A percentile compares a stretch with the other conserved stretches of the same genome.
phyloP scores from a whole-genome alignment of 257 asterid genomes.

The Striga asiatica region DNA sequence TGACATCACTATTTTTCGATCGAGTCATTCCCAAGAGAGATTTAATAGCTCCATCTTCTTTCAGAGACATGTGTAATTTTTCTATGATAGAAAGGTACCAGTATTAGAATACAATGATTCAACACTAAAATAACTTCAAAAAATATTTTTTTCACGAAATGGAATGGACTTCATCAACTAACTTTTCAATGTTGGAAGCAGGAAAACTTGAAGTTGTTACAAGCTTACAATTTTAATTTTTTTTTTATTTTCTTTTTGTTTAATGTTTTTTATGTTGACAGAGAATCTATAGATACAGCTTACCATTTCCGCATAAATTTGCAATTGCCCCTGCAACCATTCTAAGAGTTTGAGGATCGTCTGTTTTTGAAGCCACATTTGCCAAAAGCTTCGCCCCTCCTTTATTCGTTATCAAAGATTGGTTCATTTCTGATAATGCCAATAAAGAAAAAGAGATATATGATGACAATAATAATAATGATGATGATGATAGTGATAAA shows the following conservation, averaged over 20 bases:
- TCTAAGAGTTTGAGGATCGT: slow-evolving; percentile 81
- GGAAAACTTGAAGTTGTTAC: too few relatives aligned
- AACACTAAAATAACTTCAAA: too few relatives aligned
- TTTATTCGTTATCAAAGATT: slow-evolving; percentile 59
- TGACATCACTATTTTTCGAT: slow-evolving; percentile 51
- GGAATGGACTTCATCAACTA: background rate
- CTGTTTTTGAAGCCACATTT: slow-evolving; percentile 48
- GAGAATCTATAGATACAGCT: slow-evolving; percentile 16
- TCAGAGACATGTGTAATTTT: slow-evolving; percentile 45
- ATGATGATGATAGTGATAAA: too few relatives aligned
- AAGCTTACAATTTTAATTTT: too few relatives aligned
- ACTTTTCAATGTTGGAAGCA: background rate
- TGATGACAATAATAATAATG: too few relatives aligned
- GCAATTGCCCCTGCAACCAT: slow-evolving; percentile 98
- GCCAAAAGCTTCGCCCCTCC: slow-evolving; percentile 74
- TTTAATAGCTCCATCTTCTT: slow-evolving; percentile 75
- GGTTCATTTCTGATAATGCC: slow-evolving; percentile 74
- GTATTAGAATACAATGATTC: background rate
- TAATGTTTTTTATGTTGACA: too few relatives aligned
- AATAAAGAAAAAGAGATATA: slow-evolving; percentile 10
- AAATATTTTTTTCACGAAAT: background rate
- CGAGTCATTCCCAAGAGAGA: slow-evolving; percentile 59
- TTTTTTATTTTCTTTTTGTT: too few relatives aligned
- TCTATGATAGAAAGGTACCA: slow-evolving; percentile 30
- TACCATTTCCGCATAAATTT: slow-evolving; percentile 90